Conservation (phyloP, 805 yeast species). For the Candida tibetensis region DNA sequence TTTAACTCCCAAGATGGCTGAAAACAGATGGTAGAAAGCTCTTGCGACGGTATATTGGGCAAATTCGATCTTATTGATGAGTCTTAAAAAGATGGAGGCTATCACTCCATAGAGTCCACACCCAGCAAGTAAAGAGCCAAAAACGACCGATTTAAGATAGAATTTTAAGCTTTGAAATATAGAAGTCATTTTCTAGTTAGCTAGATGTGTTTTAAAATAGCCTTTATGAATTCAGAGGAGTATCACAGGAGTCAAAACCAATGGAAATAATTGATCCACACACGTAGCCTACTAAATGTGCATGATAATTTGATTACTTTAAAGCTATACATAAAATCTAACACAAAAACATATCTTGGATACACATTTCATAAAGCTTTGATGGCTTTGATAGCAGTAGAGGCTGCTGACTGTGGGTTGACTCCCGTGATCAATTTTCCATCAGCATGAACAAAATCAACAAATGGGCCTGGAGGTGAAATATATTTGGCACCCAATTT, state of each 20-base stretch:
- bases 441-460: slow-evolving; percentile 48
- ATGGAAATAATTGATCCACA: too few species aligned
- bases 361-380: slow-evolving; percentile 9
- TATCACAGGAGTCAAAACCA: too few species aligned
- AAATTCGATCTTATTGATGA: slow-evolving; percentile 72
- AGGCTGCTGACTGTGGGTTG: slow-evolving; percentile 56
- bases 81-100: slow-evolving; percentile 63
- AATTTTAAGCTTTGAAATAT: slow-evolving; percentile 38
- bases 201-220: neutral
- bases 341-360: too few species aligned
- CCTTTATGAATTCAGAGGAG: too few species aligned
- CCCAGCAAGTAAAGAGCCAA: slow-evolving; percentile 49
- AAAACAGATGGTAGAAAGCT: slow-evolving; percentile 64
- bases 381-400: slow-evolving; percentile 45
- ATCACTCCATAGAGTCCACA: slow-evolving; percentile 76
- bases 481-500: slow-evolving; percentile 14
- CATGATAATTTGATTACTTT: neutral
- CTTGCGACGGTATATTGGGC: slow-evolving; percentile 91
- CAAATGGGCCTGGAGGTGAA: slow-evolving; percentile 39
- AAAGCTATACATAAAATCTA: too few species aligned
- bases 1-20: slow-evolving; percentile 63
- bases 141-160: slow-evolving; percentile 53
- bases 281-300: too few species aligned
- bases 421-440: slow-evolving; percentile 64
- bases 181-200: slow-evolving; percentile 1